Evolutionary conservation across 2,329 filamentous ascomycete species (phyloP).

Genomic region (Ophiostoma populinum): DNA sequence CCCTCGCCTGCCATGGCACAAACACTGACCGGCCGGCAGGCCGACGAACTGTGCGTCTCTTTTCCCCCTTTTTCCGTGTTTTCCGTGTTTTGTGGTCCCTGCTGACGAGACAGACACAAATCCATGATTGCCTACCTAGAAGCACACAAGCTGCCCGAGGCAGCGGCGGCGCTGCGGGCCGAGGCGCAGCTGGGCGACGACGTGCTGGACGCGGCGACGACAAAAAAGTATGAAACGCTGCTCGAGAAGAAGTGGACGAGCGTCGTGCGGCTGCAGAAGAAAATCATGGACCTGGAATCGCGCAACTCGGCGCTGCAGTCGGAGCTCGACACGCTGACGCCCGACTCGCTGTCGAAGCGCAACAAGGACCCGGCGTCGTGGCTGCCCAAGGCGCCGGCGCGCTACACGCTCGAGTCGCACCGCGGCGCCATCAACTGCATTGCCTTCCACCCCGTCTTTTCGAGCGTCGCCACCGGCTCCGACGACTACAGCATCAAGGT

Average conservation of each 20-base stretch:
- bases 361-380: constrained; percentile 75
- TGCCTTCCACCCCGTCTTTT: constrained; percentile 85
- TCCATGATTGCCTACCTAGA: constrained; percentile 80
- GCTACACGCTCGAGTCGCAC: constrained; percentile 72
- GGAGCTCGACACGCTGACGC: constrained; percentile 73
- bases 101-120: constrained; percentile 49
- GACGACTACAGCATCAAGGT: constrained; percentile 93
- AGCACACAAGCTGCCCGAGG: constrained; percentile 52
- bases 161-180: constrained; percentile 53
- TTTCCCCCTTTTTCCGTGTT: too few relatives aligned
- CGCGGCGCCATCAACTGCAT: constrained; percentile 68
- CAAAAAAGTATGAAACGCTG: constrained; percentile 86
- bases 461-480: constrained; percentile 74
- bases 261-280: constrained; percentile 86
- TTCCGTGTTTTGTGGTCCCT: not conserved
- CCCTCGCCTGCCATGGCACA: constrained; percentile 6
- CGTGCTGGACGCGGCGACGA: constrained; percentile 59
- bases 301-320: constrained; percentile 55
- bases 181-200: constrained; percentile 52
- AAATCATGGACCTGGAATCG: constrained; percentile 90
- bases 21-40: constrained; percentile 39
- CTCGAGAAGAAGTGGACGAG: constrained; percentile 99
- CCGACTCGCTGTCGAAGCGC: constrained; percentile 52
- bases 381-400: constrained; percentile 68
- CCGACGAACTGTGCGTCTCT: constrained; percentile 71